Conservation (phyloP, 2,329 filamentous ascomycete genomes). For the Aspergillus ochraceus region DNA sequence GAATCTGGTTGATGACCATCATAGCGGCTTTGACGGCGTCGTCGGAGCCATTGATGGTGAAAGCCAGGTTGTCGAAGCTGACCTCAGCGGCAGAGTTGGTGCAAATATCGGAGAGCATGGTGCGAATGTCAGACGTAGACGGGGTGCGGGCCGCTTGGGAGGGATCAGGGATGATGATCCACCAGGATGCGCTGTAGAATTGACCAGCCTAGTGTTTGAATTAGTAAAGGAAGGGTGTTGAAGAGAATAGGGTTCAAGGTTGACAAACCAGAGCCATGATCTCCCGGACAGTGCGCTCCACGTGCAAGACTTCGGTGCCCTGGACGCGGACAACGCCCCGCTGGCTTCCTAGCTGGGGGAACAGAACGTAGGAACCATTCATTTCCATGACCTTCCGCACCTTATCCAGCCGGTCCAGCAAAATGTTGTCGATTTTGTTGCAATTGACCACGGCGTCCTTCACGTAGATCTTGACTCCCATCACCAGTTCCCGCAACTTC, state of each 20-base stretch:
- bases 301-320: constrained; percentile 87
- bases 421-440: constrained; percentile 91
- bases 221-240: constrained; percentile 2
- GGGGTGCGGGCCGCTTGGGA: constrained; percentile 59
- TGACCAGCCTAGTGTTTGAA: constrained; percentile 71
- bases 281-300: constrained; percentile 91
- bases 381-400: constrained; percentile 97
- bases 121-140: constrained; percentile 69
- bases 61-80: constrained; percentile 89
- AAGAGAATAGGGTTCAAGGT: not conserved
- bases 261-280: constrained; percentile 83
- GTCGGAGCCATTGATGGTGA: constrained; percentile 92
- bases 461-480: constrained; percentile 77
- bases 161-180: constrained; percentile 76
- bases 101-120: constrained; percentile 94
- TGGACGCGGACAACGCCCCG: constrained; percentile 85
- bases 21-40: constrained; percentile 96
- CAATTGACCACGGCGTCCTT: constrained; percentile 90
- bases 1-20: constrained; percentile 87
- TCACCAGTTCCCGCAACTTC: constrained; percentile 82
- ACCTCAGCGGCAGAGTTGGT: constrained; percentile 95
- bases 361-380: constrained; percentile 92
- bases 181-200: constrained; percentile 97
- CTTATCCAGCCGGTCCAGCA: constrained; percentile 89
- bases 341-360: constrained; percentile 83